Conservation (phyloP, 805 yeast genomes). For the Starmerella potacharoeniae region DNA sequence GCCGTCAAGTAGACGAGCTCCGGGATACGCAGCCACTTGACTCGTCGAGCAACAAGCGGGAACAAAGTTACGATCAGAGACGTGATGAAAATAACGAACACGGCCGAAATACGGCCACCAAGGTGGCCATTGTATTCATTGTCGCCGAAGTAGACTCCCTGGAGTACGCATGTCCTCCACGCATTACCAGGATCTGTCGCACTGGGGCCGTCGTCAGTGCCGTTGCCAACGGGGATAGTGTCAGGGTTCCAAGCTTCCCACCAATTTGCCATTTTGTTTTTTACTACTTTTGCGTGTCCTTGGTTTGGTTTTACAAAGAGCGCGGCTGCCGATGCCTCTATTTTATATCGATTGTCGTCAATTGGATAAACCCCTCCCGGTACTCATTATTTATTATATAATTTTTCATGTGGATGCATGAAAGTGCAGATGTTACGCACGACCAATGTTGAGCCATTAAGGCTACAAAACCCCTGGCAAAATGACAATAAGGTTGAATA, state of each 20-base stretch:
- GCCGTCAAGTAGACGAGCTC: conserved; percentile 28
- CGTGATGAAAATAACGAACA: conserved; percentile 47
- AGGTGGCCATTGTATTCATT: conserved; percentile 36
- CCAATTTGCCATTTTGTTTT: conserved; percentile 11
- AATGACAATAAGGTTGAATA: no score
- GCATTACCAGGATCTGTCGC: conserved; percentile 24
- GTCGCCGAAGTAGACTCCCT: conserved; percentile 34
- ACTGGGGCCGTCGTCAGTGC: no score
- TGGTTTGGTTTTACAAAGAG: neutral
- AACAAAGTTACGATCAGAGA: conserved; percentile 37
- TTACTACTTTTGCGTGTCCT: neutral
- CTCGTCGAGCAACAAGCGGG: conserved; percentile 32
- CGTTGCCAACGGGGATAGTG: conserved; percentile 20
- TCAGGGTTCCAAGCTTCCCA: conserved; percentile 27
- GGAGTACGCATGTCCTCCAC: conserved; percentile 35
- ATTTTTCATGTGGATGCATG: neutral
- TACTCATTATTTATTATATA: neutral
- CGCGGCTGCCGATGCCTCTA: neutral
- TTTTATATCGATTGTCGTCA: neutral
- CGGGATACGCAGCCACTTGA: conserved; percentile 25
- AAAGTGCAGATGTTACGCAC: no score
- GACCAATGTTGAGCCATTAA: no score
- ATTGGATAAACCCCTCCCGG: neutral
- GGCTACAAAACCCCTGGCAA: no score
- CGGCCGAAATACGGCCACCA: conserved; percentile 43